These are phyloP conservation scores for Recurvomyces mirabilis DNA, from an alignment of 495 filamentous ascomycete species.

Conservation along the genomic window DNA sequence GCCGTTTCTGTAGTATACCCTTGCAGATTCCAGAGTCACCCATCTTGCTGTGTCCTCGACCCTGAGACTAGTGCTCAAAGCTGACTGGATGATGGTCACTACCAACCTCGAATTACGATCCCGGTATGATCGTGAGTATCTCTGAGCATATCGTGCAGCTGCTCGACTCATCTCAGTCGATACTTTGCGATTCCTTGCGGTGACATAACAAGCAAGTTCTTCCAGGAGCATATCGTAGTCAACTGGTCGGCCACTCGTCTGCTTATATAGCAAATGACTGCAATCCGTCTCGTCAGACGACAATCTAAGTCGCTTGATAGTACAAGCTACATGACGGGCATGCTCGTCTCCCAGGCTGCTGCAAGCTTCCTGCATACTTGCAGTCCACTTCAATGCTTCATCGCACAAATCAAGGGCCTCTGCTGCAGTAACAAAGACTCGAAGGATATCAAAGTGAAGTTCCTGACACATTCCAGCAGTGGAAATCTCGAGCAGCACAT, in stretches of 20 bases:
- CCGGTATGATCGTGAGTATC: conserved; percentile 10
- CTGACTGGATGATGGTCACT: conserved; percentile 1
- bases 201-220: background rate
- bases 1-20: conserved; percentile 38
- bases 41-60: conserved; percentile 8
- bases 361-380: too few relatives aligned
- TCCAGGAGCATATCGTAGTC: conserved; percentile 12
- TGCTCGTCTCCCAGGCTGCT: too few relatives aligned
- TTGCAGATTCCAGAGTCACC: conserved; percentile 31
- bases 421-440: too few relatives aligned
- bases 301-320: too few relatives aligned
- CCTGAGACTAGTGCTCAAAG: background rate
- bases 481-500: too few relatives aligned
- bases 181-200: background rate
- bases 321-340: too few relatives aligned
- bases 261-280: background rate
- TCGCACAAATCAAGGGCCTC: too few relatives aligned
- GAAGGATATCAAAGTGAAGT: too few relatives aligned
- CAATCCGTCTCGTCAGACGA: too few relatives aligned
- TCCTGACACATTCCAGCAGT: too few relatives aligned
- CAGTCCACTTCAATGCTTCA: too few relatives aligned
- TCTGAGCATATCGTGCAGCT: conserved; percentile 15
- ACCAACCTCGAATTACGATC: background rate
- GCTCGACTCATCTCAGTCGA: background rate
- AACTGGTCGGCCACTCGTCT: background rate